These are phyloP conservation scores for Monilinia laxa DNA, from an alignment of 2,329 filamentous ascomycete species.

Conservation along the genomic window DNA sequence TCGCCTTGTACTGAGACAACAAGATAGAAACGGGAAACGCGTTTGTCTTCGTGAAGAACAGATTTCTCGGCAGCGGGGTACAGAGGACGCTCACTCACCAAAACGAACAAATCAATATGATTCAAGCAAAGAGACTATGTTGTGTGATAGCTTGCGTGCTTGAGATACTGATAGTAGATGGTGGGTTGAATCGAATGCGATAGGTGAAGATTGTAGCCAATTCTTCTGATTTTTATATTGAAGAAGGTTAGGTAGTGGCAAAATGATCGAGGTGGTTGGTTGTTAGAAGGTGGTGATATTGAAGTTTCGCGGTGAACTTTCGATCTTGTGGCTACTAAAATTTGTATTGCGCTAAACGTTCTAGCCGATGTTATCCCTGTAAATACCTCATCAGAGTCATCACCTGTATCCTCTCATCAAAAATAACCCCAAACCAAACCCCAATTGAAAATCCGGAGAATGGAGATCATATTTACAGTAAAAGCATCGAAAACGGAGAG, in stretches of 20 bases:
- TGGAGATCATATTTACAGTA: no score
- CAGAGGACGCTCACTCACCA: background rate
- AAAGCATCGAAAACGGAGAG: no score
- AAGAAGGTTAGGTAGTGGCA: background rate
- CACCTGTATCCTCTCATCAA: no score
- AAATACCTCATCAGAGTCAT: conserved; percentile 20
- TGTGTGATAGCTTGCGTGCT: background rate
- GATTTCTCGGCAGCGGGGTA: conserved; percentile 9
- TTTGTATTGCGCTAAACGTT: conserved; percentile 3
- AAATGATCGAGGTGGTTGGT: background rate
- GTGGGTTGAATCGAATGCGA: no score
- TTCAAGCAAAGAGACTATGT: conserved; percentile 3
- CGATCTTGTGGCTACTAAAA: conserved; percentile 1
- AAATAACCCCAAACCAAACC: no score
- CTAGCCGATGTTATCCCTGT: background rate
- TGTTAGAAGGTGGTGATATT: background rate
- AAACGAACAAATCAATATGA: background rate
- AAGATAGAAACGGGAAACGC: background rate
- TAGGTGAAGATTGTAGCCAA: background rate
- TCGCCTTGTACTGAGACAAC: background rate
- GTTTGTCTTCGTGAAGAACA: background rate
- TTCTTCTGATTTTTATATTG: background rate
- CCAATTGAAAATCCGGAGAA: no score
- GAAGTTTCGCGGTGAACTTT: background rate
- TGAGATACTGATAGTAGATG: no score